Base-by-base conservation (phyloP, 495 filamentous ascomycete species). In the Aspergillus coremiiformis region DNA sequence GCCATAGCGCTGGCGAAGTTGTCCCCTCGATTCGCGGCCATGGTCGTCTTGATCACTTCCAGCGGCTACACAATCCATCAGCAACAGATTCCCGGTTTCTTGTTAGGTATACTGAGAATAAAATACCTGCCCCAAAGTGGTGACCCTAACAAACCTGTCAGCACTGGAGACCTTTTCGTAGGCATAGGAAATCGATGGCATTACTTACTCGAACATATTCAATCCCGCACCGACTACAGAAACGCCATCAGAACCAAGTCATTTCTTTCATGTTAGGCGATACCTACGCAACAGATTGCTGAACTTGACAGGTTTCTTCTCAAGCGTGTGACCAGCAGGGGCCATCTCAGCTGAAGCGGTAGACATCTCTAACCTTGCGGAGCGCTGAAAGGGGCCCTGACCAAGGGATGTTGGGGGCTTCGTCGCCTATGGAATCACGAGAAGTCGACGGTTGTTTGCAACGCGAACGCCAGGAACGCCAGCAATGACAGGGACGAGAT, bases 221-320 rank as follows among this genome's bases (percentile, higher is more conserved):
- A 98, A 78, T 42, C 92, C 92, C 63, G 89, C 94, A 58, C 93
- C 93, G 65, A 98, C 81, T 84, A 49, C 55, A 52, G 22, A 20
- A 37, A 35, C 19, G 19, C 22, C 27, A 52, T 52, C 32, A 60
- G 48, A 45, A 55, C 26, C 24, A 23, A 41, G 32, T 56, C 44
- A 62, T 44, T 41, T 39, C n/a, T 12, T 47, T 51, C 23, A 47
- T 44, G 49, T 10, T 33, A 55, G 59, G 42, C 60, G 51, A 57
- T 6, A 74, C 80, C 67, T 69, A 84, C 81, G 79, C 63, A 98
- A 78, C 79, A 98, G 74, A 75, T 97, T 98, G 76, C 90, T 95
- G 81, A 97, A 97, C 82, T 95, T 97, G 79, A 98, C 84, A 55
- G 94, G 94, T 83, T 98, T 97, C 86, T 96, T 97, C 85, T 96